A percentile compares a stretch with the other conserved stretches of the same genome.
These are phyloP conservation scores for Arctostaphylos glauca DNA, from an alignment of 148 eudicot species.

Conservation along the genomic window DNA sequence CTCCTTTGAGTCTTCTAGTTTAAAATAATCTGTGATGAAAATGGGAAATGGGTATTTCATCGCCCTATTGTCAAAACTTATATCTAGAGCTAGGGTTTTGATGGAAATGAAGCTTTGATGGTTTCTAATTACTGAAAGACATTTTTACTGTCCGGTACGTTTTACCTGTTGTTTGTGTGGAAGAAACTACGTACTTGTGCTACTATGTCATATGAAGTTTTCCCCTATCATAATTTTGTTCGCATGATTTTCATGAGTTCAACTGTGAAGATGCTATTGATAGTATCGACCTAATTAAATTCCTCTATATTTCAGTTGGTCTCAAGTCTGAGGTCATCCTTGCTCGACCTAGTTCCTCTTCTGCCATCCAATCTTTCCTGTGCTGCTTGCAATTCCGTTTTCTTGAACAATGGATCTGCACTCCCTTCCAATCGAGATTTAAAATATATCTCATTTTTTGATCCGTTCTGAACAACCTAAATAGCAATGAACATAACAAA, in stretches of 20 bases:
- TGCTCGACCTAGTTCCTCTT: no score
- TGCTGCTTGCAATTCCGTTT: neutral
- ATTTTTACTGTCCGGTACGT: neutral
- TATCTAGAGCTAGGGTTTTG: conserved; percentile 41
- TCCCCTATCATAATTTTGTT: neutral
- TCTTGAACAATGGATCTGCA: neutral
- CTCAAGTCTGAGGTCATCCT: no score
- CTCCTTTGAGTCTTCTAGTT: neutral
- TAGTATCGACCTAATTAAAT: neutral
- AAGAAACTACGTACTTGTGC: neutral
- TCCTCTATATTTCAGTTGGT: no score
- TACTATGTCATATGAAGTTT: neutral
- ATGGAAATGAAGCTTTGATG: neutral
- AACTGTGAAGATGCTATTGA: neutral
- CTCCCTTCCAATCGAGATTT: neutral
- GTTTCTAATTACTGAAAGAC: neutral
- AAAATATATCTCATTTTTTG: neutral
- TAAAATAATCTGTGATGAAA: neutral
- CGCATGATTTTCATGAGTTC: neutral
- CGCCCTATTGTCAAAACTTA: neutral
- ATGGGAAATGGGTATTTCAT: neutral
- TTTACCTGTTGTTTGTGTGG: neutral
- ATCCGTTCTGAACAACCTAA: neutral
- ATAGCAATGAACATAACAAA: neutral
- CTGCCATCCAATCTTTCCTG: no score